Evolutionary conservation across 305 asterid species (phyloP), one percentile per base, ranked within the genome.

Genomic region (Fraxinus nigra): DNA sequence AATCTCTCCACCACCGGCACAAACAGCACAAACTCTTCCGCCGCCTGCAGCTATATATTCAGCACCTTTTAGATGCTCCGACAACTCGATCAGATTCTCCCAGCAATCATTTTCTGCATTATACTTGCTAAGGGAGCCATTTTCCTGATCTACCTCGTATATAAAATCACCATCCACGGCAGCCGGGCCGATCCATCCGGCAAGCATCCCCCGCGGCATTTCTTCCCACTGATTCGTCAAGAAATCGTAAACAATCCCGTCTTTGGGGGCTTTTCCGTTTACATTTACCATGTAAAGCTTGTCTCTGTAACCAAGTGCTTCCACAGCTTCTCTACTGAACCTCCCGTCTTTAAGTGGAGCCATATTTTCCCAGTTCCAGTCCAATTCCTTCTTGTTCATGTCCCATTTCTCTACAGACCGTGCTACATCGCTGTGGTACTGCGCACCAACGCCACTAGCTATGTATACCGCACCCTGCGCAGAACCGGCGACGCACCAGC

Each of bases 161-260:
- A 92, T 80, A 16, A 9, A 85, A 14, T 86, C 88, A 32, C 76
- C 83, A 51, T 85, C 92, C 63, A 76, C 83, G 7, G 88, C 61
- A 18, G 90, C 89, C n/a, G 97, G 95, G 32, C 97, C 96, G 0
- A 81, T 89, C 98, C 96, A 94, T 7, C 98, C 97, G 8, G 22
- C 82, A 35, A 91, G 79, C 96, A 94, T 92, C 48, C 95, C 96
- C 61, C 20, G 80, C 3, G 89, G 87, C 97, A 94, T 94, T 13
- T 88, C 87, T 37, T 81, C 88, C 98, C 96, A 92, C 74, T 38
- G 79, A 69, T 90, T 76, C 77, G 7, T 82, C 11, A 7, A 54
- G 13, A 78, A 74, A 34, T 94, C 85, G 22, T 91, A 91, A 51
- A 89, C 83, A 0, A 88, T 82, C 0, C 94, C 93, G 69, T 90